A percentile compares a stretch with the other conserved stretches of the same genome.
phyloP scores from a whole-genome alignment of 805 yeast genomes.

The Schwanniomyces polymorphus region DNA sequence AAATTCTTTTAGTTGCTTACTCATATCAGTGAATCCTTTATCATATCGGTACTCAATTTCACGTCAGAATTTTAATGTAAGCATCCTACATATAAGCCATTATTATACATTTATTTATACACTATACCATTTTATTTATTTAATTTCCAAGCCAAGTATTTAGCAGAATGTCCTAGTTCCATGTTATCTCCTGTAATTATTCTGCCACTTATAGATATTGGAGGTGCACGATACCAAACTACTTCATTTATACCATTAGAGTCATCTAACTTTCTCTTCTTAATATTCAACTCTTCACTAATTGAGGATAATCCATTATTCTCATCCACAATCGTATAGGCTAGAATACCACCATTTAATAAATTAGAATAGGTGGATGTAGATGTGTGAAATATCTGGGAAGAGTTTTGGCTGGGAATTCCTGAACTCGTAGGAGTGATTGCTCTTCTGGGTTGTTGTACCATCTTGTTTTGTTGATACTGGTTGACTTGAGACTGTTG shows the following conservation, averaged over 20 bases:
- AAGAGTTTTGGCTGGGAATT: conserved; percentile 2
- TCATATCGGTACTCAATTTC: background rate
- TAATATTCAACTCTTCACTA: conserved; percentile 22
- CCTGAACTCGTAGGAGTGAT: conserved; percentile 10
- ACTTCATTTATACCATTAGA: conserved; percentile 20
- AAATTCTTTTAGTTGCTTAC: conserved; percentile 37
- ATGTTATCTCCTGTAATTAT: conserved; percentile 15
- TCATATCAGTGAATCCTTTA: conserved; percentile 12
- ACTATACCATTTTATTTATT: conserved; percentile 2
- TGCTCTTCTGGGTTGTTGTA: conserved; percentile 13
- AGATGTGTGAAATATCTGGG: conserved; percentile 24
- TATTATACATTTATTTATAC: conserved; percentile 1
- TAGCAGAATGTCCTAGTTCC: conserved; percentile 70
- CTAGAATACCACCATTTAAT: conserved; percentile 38
- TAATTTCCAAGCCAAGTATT: conserved; percentile 57
- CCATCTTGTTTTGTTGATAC: conserved; percentile 12
- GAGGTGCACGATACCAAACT: conserved; percentile 72
- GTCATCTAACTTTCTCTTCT: conserved; percentile 21
- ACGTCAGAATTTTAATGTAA: background rate
- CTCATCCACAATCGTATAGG: conserved; percentile 28
- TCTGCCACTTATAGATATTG: conserved; percentile 34
- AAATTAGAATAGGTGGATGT: conserved; percentile 36
- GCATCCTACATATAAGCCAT: background rate
- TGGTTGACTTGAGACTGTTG: conserved; percentile 17
- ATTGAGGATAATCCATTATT: conserved; percentile 13